A percentile compares a stretch with the other conserved stretches of the same genome.
phyloP scores from a whole-genome alignment of 768 basidiomycete genomes.

The Stropharia rugosoannulata region DNA sequence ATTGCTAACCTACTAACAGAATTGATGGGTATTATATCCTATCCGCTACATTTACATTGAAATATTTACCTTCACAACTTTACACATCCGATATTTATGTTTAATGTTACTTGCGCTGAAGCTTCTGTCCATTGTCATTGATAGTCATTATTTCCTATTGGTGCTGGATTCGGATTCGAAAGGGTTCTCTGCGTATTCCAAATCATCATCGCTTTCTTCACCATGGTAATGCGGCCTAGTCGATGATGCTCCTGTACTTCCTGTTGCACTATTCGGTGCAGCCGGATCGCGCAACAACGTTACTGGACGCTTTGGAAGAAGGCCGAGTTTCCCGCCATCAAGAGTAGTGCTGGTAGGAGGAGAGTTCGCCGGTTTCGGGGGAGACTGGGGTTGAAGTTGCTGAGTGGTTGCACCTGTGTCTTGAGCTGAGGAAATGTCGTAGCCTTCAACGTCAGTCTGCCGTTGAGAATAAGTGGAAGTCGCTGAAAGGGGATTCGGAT shows the following conservation, averaged over 20 bases:
- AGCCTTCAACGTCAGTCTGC: slow-evolving; percentile 11
- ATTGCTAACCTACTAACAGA: background rate
- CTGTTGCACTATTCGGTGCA: slow-evolving; percentile 6
- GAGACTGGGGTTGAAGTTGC: slow-evolving; percentile 16
- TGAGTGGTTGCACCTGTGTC: slow-evolving; percentile 7
- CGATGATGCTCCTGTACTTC: background rate
- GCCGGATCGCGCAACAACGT: slow-evolving; percentile 34
- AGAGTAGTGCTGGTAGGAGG: slow-evolving; percentile 7
- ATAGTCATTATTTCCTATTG: slow-evolving; percentile 13
- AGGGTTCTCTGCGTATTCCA: slow-evolving; percentile 75
- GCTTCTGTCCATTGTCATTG: background rate
- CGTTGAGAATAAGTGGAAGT: background rate
- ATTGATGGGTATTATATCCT: background rate
- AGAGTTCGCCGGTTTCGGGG: slow-evolving; percentile 6
- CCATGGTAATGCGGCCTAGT: slow-evolving; percentile 12
- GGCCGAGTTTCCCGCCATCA: slow-evolving; percentile 57
- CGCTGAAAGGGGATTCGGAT: slow-evolving; percentile 10
- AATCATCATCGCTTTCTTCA: slow-evolving; percentile 36
- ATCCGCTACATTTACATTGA: background rate
- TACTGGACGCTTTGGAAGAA: slow-evolving; percentile 75
- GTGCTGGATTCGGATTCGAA: slow-evolving; percentile 41
- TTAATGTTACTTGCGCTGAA: background rate
- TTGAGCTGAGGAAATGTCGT: slow-evolving; percentile 11
- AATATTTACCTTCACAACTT: background rate
- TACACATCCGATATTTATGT: background rate